These are phyloP conservation scores for Avicennia marina DNA, from an alignment of 257 asterid species.

Conservation along the genomic window DNA sequence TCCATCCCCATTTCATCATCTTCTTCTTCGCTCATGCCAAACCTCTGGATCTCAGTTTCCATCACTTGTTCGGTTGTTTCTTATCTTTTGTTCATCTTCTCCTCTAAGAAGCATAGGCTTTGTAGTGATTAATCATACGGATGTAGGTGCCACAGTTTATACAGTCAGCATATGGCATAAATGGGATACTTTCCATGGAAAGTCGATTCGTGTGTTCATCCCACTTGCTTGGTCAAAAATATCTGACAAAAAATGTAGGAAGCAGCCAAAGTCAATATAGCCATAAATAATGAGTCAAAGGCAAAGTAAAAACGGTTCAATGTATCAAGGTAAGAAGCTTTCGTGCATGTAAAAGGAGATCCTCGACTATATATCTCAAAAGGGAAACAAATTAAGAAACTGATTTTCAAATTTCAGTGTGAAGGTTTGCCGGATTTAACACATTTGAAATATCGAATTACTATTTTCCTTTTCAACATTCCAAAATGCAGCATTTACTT, in stretches of 20 bases:
- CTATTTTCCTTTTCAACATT: slow-evolving; percentile 5
- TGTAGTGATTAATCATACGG: slow-evolving; percentile 11
- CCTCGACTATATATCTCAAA: background rate
- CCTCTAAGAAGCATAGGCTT: slow-evolving; percentile 19
- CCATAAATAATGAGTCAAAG: background rate
- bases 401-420: background rate
- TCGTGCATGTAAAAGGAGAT: background rate
- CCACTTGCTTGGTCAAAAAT: slow-evolving; percentile 9
- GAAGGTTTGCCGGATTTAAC: slow-evolving; percentile 8
- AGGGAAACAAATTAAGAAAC: background rate
- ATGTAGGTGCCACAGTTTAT: slow-evolving; percentile 15
- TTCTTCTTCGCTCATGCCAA: slow-evolving; percentile 73
- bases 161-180: slow-evolving; percentile 8
- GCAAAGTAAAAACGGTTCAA: background rate
- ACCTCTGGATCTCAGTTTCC: slow-evolving; percentile 75
- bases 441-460: background rate
- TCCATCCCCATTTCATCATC: slow-evolving; percentile 96
- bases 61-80: slow-evolving; percentile 23
- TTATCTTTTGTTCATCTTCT: slow-evolving; percentile 22
- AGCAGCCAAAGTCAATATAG: slow-evolving; percentile 13
- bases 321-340: background rate
- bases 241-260: slow-evolving; percentile 16
- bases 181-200: slow-evolving; percentile 4
- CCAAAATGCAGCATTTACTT: slow-evolving; percentile 10
- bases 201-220: slow-evolving; percentile 6